Base-by-base conservation (phyloP, 225 moss, liverwort and hornwort genomes). In the Polytrichum formosum region DNA sequence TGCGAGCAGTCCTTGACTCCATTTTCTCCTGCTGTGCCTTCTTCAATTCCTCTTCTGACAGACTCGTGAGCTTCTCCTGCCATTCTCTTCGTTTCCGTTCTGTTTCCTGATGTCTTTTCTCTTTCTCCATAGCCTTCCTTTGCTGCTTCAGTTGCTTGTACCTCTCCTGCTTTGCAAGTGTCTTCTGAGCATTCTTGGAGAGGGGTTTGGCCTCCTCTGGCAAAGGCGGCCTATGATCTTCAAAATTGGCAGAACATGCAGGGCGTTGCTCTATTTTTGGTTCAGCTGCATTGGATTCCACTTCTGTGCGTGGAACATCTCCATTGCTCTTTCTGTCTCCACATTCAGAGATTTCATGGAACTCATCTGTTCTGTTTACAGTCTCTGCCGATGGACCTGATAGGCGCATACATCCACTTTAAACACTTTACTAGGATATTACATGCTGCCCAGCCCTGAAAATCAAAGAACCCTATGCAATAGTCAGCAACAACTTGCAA, bases 151-250 rank as follows among this genome's bases (percentile, higher is more conserved):
- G 69, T 74, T 87, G 87, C 83, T 76, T 88, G 33, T 79, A 85
- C 76, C 85, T 67, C 60, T 87, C 87, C 76, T 79, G 76, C 87
- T 94, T 98, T 23, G 82, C 83, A 53, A 94, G 61, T 27, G 78
- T 75, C 76, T 98, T 98, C 76, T 75, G 79, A 1, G 92, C 94
- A 61, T 82, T 90, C 63, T 94, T 98, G 20, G 98, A 92, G 2
- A 94, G 75, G 1, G 74, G 70, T 77, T 75, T 86, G 56, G 70
- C 75, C 46, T 84, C 84, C 69, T 84, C 87, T 64, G 84, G 77
- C 66, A 84, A 72, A 4, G 81, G 81, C 1, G 77, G 79, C 54
- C 78, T 82, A 55, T 67, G 78, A 35, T 65, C 73, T 6, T 79
- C 79, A 64, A 78, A 73, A 35, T 70, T 81, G 16, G 76, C 89